Conservation (phyloP, 116 monocot genomes). For the Iris pallida region DNA sequence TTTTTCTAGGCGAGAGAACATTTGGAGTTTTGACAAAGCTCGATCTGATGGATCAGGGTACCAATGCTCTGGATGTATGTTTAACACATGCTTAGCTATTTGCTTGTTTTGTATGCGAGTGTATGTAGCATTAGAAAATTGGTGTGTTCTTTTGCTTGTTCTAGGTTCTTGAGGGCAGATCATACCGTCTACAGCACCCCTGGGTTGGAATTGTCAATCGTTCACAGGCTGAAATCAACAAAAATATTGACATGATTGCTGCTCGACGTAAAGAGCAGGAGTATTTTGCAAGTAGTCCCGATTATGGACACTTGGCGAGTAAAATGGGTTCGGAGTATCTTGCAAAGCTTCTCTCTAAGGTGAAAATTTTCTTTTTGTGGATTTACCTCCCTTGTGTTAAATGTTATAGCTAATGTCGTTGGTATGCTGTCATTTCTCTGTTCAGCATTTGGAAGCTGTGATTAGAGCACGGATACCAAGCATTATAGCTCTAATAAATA, state of each 20-base stretch:
- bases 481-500: slow-evolving; percentile 87
- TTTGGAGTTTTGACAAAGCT: slow-evolving; percentile 99
- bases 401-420: background rate
- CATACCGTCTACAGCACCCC: slow-evolving; percentile 91
- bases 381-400: background rate
- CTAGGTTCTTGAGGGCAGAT: slow-evolving; percentile 94
- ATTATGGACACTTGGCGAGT: slow-evolving; percentile 88
- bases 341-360: slow-evolving; percentile 85
- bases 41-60: slow-evolving; percentile 99
- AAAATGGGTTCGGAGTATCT: slow-evolving; percentile 99
- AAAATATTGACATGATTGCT: slow-evolving; percentile 94
- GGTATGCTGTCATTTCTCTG: background rate
- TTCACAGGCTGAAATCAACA: slow-evolving; percentile 98
- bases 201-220: slow-evolving; percentile 99
- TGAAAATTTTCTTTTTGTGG: slow-evolving; percentile 13
- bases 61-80: slow-evolving; percentile 96
- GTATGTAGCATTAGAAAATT: background rate
- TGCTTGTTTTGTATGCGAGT: too few relatives aligned
- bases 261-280: slow-evolving; percentile 87
- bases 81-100: slow-evolving; percentile 5
- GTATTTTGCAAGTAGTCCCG: slow-evolving; percentile 87
- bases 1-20: slow-evolving; percentile 84
- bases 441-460: slow-evolving; percentile 91
- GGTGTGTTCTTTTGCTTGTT: slow-evolving; percentile 1
- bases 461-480: slow-evolving; percentile 88